phyloP scores from a whole-genome alignment of 257 asterid genomes.

The Forsythia suspensa region DNA sequence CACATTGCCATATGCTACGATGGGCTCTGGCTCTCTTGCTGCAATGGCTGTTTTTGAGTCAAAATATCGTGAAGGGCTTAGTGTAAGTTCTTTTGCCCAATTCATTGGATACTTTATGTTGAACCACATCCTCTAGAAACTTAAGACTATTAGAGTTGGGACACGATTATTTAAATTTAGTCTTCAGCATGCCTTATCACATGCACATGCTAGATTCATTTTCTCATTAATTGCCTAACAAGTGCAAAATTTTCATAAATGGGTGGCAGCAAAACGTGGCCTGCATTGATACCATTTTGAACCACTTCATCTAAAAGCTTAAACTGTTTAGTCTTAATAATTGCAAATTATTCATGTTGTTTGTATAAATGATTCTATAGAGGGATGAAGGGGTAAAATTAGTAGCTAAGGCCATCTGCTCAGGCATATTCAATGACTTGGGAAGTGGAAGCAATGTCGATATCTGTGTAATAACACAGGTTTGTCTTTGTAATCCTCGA shows the following conservation, averaged over 20 bases:
- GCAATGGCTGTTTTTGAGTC: conserved; percentile 94
- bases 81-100: conserved; percentile 43
- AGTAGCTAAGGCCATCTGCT: conserved; percentile 85
- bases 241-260: background rate
- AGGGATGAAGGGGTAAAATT: conserved; percentile 77
- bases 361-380: conserved; percentile 36
- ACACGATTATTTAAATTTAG: no score
- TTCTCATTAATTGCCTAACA: background rate
- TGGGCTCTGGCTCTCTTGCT: conserved; percentile 98
- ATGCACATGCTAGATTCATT: background rate
- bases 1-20: conserved; percentile 90
- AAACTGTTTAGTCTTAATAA: background rate
- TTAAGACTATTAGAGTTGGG: background rate
- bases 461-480: conserved; percentile 83
- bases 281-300: background rate
- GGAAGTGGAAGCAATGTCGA: conserved; percentile 98
- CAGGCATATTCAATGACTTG: conserved; percentile 86
- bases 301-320: no score
- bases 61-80: conserved; percentile 73
- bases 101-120: background rate
- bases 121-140: background rate
- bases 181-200: background rate
- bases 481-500: conserved; percentile 22
- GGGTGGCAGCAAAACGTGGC: background rate
- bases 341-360: conserved; percentile 15